These are phyloP conservation scores for Allium fistulosum DNA, from an alignment of 106 monocot genomes.

Conservation along the genomic window DNA sequence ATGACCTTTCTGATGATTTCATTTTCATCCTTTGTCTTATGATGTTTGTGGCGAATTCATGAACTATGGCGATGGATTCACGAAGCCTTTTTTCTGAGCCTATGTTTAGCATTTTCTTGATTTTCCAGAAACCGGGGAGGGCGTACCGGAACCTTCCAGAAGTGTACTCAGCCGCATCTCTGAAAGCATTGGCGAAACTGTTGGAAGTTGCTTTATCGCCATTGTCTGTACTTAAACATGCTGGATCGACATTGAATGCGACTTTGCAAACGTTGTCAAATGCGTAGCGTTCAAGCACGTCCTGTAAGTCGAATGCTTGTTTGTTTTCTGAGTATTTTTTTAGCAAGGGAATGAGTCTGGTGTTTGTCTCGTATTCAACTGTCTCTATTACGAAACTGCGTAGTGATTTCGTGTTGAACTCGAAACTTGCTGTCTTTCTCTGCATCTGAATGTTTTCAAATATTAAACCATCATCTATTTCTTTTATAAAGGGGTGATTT, in stretches of 20 bases:
- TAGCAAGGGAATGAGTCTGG: slow-evolving; percentile 35
- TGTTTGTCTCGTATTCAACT: slow-evolving; percentile 15
- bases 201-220: not conserved
- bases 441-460: slow-evolving; percentile 1
- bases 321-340: not conserved
- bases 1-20: too few relatives aligned
- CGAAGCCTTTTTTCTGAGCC: slow-evolving; percentile 22
- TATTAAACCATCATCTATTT: too few relatives aligned
- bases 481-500: too few relatives aligned
- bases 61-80: slow-evolving; percentile 17
- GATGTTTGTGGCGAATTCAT: slow-evolving; percentile 19
- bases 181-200: not conserved
- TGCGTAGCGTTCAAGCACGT: slow-evolving; percentile 33
- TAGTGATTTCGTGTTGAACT: slow-evolving; percentile 35
- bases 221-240: slow-evolving; percentile 16
- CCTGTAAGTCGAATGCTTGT: slow-evolving; percentile 31
- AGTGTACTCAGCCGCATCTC: not conserved
- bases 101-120: slow-evolving; percentile 22
- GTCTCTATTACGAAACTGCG: slow-evolving; percentile 20
- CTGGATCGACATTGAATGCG: slow-evolving; percentile 46
- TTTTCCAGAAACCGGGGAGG: slow-evolving; percentile 2
- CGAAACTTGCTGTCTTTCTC: slow-evolving; percentile 40
- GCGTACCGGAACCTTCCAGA: slow-evolving; percentile 20
- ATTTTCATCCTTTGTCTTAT: slow-evolving; percentile 10
- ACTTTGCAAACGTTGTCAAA: slow-evolving; percentile 57